Evolutionary conservation across 78 protist species (phyloP), one percentile per base, ranked within the genome.

Genomic region (Dictyostelium firmibasis): DNA sequence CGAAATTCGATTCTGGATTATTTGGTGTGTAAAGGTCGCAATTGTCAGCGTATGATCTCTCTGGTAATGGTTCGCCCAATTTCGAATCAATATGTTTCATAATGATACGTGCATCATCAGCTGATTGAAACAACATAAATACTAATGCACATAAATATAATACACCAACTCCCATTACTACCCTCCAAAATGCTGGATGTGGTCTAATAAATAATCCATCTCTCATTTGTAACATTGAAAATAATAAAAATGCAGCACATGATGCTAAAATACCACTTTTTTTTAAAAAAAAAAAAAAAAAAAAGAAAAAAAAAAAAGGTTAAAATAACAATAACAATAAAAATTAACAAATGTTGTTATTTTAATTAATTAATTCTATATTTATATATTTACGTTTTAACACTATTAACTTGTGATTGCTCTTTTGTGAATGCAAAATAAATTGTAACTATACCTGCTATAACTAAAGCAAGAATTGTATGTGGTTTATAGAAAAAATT

Each of bases 101-200:
- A 20, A 95, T 35, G 4, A 72, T 43, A 36, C 98, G 83, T n/a
- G 97, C 98, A 57, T 85, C 88, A 33, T 81, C 94, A 10, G 84
- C 92, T 10, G 86, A 43, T 69, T 98, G 99, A 83, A 98, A 97
- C 36, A 95, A 77, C 16, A 97, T 13, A 75, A 97, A 98, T 25
- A 89, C 91, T 23, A 97, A 76, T 36, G 75, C 72, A 25, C 97
- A 41, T 74, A 85, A n/a, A 84, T 98, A 98, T 35, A 98, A 44
- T 23, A 98, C 94, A 70, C 96, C 88, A 70, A 87, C 16, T 35
- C 98, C 98, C 82, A 91, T 60, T 33, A 98, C 96, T 20, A 94
- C 64, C 7, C 99, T 86, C 99, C 99, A 98, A 83, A 98, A 60
- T 27, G 95, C 96, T 18, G 99, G 99, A 62, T 98, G 99, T 41